Conservation (phyloP, 2,329 filamentous ascomycete species). For the Rhynchosporium agropyri region DNA sequence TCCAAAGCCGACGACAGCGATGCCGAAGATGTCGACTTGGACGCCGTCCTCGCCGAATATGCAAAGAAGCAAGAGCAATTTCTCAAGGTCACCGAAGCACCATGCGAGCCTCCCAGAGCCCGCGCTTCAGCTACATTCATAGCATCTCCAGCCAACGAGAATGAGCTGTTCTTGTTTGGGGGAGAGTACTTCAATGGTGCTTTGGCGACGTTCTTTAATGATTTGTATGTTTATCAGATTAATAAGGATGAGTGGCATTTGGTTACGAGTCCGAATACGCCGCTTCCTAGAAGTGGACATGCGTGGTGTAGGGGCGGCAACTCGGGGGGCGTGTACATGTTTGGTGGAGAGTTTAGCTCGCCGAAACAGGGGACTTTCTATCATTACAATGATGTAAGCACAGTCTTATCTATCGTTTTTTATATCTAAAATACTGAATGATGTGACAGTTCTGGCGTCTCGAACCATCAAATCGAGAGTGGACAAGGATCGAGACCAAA, state of each 20-base stretch:
- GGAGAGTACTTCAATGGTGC: conserved; percentile 96
- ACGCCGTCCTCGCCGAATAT: conserved; percentile 91
- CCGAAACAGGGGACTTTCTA: conserved; percentile 99
- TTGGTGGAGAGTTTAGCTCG: conserved; percentile 94
- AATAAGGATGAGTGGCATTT: conserved; percentile 88
- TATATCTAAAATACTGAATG: conserved; percentile 12
- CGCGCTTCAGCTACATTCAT: conserved; percentile 81
- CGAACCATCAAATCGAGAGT: conserved; percentile 82
- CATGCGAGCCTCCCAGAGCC: conserved; percentile 72
- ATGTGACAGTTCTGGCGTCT: conserved; percentile 76
- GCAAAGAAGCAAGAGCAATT: conserved; percentile 92
- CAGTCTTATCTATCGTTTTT: neutral
- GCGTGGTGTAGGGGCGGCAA: conserved; percentile 93
- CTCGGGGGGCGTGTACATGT: conserved; percentile 79
- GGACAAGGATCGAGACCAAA: conserved; percentile 81
- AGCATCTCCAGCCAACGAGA: conserved; percentile 81
- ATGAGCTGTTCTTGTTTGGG: conserved; percentile 88
- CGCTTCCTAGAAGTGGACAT: conserved; percentile 87
- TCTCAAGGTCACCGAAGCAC: conserved; percentile 85
- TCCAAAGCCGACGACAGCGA: conserved; percentile 85
- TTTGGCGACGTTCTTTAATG: conserved; percentile 72
- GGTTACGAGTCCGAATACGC: conserved; percentile 88
- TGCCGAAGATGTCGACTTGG: conserved; percentile 88
- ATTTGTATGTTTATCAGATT: conserved; percentile 72
- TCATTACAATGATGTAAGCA: conserved; percentile 82